These are phyloP conservation scores for Suillus americanus DNA, from an alignment of 768 basidiomycete species.

Conservation along the genomic window DNA sequence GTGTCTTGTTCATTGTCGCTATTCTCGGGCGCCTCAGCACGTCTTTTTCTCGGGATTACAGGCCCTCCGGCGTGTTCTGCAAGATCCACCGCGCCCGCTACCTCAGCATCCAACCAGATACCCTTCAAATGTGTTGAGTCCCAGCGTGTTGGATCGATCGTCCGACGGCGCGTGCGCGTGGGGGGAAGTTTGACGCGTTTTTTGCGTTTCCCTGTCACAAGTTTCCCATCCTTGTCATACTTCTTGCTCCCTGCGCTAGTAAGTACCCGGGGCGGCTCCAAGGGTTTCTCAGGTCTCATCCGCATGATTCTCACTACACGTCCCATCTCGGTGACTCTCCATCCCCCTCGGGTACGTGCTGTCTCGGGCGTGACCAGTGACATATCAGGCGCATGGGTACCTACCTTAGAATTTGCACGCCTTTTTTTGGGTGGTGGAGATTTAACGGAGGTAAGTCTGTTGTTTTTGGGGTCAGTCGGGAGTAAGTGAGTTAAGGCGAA, in stretches of 20 bases:
- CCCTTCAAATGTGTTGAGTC: constrained; percentile 72
- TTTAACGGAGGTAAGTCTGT: constrained; percentile 15
- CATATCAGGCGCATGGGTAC: constrained; percentile 60
- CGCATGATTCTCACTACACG: constrained; percentile 64
- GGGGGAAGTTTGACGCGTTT: constrained; percentile 50
- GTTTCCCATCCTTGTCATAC: constrained; percentile 15
- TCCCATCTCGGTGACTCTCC: constrained; percentile 69
- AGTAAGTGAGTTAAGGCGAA: not conserved
- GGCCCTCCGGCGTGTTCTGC: not conserved
- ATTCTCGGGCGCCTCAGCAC: not conserved
- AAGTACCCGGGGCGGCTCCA: constrained; percentile 32
- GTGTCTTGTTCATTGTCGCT: constrained; percentile 5
- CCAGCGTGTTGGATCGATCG: constrained; percentile 74
- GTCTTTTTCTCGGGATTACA: not conserved
- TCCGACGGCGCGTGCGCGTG: constrained; percentile 55
- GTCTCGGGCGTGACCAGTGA: constrained; percentile 60
- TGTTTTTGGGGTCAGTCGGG: not conserved
- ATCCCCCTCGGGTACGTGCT: constrained; percentile 51
- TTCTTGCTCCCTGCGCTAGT: constrained; percentile 10
- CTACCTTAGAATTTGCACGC: constrained; percentile 38
- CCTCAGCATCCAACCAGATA: constrained; percentile 52
- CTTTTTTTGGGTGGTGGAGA: constrained; percentile 40
- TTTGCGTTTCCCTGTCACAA: constrained; percentile 38
- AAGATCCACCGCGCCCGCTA: not conserved
- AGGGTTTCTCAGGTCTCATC: constrained; percentile 68